Evolutionary conservation across 306 rosid genomes (phyloP), one percentile per base, ranked within the genome.

Genomic region (Morella rubra): DNA sequence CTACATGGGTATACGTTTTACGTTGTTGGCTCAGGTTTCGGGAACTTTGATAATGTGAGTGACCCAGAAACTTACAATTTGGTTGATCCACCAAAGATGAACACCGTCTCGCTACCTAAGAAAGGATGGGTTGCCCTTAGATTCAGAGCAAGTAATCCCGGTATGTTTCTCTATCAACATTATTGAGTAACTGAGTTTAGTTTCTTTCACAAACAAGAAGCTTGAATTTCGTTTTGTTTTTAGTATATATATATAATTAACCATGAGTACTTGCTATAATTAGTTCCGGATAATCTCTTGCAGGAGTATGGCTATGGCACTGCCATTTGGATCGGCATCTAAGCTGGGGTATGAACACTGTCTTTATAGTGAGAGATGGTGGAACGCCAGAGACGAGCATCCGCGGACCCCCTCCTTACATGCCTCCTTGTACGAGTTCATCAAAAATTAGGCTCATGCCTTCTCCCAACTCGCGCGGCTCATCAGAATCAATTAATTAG

Each of bases 1-100:
- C 69, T 85, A 32, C 91, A 87, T 64, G 91, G 91, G 6, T 74
- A 64, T 73, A 44, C 76, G 16, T 84, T 84, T 72, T 84, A 77
- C 64, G 72, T 84, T 47, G 77, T 81, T 1, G 87, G 87, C 49
- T 0, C 75, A 2, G 87, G 86, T 27, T 41, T 75, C 0, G 85
- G 85, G 4, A 81, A 85, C 72, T 82, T 65, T 44, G 46, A 82
- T 66, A 82, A 82, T 18, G 42, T 1, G 14, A 66, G 77, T 2
- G 81, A 70, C 59, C 81, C 77, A 3, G 13, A 42, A 1, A 41
- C 81, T 6, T 82, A 73, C 47, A 82, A 82, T 54, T 67, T 77
- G 76, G 24, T 72, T 77, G 85, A 82, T 73, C 85, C 85, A 18
- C 81, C 79, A 2, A 20, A 77, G 7, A 47, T 69, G 8, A 82